Conservation (phyloP, 2,329 filamentous ascomycete genomes). For the Fusarium duplospermum region DNA sequence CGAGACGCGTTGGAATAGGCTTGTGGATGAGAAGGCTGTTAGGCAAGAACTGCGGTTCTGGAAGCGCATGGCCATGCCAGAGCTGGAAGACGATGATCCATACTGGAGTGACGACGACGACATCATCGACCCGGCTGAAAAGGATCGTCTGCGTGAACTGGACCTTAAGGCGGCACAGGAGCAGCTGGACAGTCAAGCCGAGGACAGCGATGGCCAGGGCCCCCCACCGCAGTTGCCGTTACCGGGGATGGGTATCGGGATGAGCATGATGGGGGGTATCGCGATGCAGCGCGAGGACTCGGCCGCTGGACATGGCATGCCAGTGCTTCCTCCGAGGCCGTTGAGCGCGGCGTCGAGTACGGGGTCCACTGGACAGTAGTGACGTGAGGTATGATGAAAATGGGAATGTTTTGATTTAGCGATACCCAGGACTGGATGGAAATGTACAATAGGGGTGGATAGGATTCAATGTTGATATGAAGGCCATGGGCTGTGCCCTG, state of each 20-base stretch:
- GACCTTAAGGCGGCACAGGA: slow-evolving; percentile 59
- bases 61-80: slow-evolving; percentile 74
- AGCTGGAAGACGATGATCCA: slow-evolving; percentile 68
- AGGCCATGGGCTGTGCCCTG: background rate
- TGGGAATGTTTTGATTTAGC: slow-evolving; percentile 42
- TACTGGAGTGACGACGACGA: slow-evolving; percentile 76
- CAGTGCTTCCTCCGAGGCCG: slow-evolving; percentile 50
- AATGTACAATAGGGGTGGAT: slow-evolving; percentile 34
- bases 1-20: slow-evolving; percentile 63
- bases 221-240: slow-evolving; percentile 38
- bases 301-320: slow-evolving; percentile 38
- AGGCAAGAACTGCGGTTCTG: slow-evolving; percentile 73
- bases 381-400: slow-evolving; percentile 21
- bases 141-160: slow-evolving; percentile 64
- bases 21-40: slow-evolving; percentile 63
- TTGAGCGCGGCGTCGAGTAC: slow-evolving; percentile 57
- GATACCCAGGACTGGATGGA: slow-evolving; percentile 47
- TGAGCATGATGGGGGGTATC: slow-evolving; percentile 51
- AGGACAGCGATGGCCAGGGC: slow-evolving; percentile 49
- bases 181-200: slow-evolving; percentile 50
- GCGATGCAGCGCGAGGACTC: slow-evolving; percentile 55
- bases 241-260: slow-evolving; percentile 36
- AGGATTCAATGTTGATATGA: slow-evolving; percentile 1
- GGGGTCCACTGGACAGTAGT: slow-evolving; percentile 56
- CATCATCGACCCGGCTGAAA: slow-evolving; percentile 70